Evolutionary conservation across 2,329 filamentous ascomycete species (phyloP), one percentile per base, ranked within the genome.

Genomic region (Cladosporium phlei): DNA sequence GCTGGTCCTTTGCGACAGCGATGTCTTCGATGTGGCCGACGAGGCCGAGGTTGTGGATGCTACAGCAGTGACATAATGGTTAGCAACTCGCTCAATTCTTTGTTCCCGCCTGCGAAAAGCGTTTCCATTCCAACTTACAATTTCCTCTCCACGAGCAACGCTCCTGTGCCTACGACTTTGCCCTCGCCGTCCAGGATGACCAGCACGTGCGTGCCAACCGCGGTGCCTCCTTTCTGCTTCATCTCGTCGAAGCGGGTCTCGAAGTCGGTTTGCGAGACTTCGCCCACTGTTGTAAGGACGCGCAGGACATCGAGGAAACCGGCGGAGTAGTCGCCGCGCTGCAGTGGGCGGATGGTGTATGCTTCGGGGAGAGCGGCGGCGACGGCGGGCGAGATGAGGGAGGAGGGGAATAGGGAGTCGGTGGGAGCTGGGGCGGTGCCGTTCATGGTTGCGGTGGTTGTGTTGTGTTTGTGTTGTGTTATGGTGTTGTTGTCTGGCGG

Each of bases 11-110:
- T 55, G 87, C 83, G 28, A 98, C 90, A 14, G 91, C 90, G 65
- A 98, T 96, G 66, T 98, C 93, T 69, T 97, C 93, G 68, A 97
- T 96, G 69, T 97, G 93, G 10, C 91, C 93, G 20, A 96, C 91
- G 17, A 84, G 72, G 40, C 87, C 87, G 34, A 93, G 78, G 57
- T 79, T 80, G 66, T 91, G 87, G 58, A 93, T 90, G 66, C 65
- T 69, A n/a, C 17, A 3, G 11, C n/a, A n/a, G n/a, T n/a, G 2
- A 12, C 17, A 48, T 24, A 19, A 22, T 14, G 2, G 14, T 44
- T 12, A 51, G 43, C 32, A 19, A 11, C n/a, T n/a, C n/a, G n/a
- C n/a, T 4, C 6, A 17, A 12, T 19, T 34, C 9, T 16, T 5
- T 7, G 2, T 12, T 25, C 12, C 4, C 20, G 4, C 8, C 8